These are phyloP conservation scores for Meyerozyma guilliermondii DNA, from an alignment of 1,139 yeast genomes.

Conservation along the genomic window DNA sequence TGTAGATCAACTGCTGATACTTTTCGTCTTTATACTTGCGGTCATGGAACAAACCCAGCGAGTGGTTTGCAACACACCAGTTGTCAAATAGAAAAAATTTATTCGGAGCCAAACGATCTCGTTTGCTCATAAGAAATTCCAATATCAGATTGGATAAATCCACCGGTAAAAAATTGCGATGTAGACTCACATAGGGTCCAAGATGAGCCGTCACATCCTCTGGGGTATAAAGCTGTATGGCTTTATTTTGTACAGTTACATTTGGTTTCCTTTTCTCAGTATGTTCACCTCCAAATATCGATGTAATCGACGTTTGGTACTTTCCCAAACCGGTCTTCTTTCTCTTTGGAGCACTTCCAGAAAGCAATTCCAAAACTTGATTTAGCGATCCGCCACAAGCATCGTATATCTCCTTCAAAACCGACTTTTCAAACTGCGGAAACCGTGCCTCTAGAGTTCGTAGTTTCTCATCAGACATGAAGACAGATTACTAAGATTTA, in stretches of 20 bases:
- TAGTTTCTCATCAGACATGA: slow-evolving; percentile 19
- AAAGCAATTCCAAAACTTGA: slow-evolving; percentile 22
- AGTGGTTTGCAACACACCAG: slow-evolving; percentile 51
- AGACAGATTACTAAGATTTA: neutral
- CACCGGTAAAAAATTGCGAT: slow-evolving; percentile 46
- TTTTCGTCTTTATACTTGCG: slow-evolving; percentile 4
- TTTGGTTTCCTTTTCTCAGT: slow-evolving; percentile 12
- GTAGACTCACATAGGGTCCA: slow-evolving; percentile 46
- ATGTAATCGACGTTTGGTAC: slow-evolving; percentile 19
- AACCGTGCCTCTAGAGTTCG: slow-evolving; percentile 13
- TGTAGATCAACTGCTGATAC: slow-evolving; percentile 27
- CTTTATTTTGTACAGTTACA: neutral
- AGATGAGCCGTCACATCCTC: slow-evolving; percentile 34
- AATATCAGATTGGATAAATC: slow-evolving; percentile 43
- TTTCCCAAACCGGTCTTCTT: slow-evolving; percentile 12
- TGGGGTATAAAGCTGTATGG: slow-evolving; percentile 23
- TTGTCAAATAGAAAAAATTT: slow-evolving; percentile 60
- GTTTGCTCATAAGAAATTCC: slow-evolving; percentile 32
- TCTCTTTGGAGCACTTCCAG: slow-evolving; percentile 15
- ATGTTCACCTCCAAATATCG: slow-evolving; percentile 10
- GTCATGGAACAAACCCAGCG: slow-evolving; percentile 28
- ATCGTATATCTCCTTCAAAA: slow-evolving; percentile 30
- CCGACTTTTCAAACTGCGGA: slow-evolving; percentile 22
- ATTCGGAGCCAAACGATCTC: slow-evolving; percentile 29
- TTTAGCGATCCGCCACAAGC: slow-evolving; percentile 35